Evolutionary conservation across 805 yeast genomes (phyloP).

Genomic region (Yarrowia bubula): DNA sequence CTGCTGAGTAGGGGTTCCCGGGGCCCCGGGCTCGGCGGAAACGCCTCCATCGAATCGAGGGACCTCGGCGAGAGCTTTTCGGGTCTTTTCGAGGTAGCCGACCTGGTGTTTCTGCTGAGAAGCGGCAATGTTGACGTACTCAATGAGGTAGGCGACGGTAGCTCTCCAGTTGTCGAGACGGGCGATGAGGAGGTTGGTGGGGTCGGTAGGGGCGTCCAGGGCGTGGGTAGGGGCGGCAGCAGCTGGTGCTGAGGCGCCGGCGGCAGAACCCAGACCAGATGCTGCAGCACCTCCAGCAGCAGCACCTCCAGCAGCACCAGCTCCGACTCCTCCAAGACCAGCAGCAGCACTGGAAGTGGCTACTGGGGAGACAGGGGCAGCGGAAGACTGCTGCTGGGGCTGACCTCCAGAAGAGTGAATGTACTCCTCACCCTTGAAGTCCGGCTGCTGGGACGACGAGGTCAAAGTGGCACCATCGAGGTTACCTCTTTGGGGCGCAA

Average conservation of each 20-base stretch:
- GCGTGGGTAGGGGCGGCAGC: constrained; percentile 1
- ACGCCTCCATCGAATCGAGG: constrained; percentile 39
- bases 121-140: constrained; percentile 37
- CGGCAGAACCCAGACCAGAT: not conserved
- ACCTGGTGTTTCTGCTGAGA: constrained; percentile 37
- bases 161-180: constrained; percentile 45
- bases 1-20: constrained; percentile 6
- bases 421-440: constrained; percentile 19
- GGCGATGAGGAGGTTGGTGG: constrained; percentile 40
- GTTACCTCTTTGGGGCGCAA: not conserved
- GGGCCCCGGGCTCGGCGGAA: not conserved
- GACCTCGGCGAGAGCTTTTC: constrained; percentile 38
- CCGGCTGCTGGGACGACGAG: constrained; percentile 22
- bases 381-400: not conserved
- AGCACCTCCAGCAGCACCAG: not conserved
- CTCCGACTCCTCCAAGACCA: not conserved
- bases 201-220: constrained; percentile 35
- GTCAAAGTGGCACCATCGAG: constrained; percentile 13
- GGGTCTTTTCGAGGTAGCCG: constrained; percentile 39
- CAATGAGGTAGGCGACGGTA: constrained; percentile 36
- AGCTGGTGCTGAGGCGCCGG: not conserved
- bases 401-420: not conserved
- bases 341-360: not conserved
- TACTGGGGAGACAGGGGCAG: not conserved
- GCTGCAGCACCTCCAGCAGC: not conserved